Base-by-base conservation (phyloP, 306 rosid genomes). In the Corylus heterophylla region DNA sequence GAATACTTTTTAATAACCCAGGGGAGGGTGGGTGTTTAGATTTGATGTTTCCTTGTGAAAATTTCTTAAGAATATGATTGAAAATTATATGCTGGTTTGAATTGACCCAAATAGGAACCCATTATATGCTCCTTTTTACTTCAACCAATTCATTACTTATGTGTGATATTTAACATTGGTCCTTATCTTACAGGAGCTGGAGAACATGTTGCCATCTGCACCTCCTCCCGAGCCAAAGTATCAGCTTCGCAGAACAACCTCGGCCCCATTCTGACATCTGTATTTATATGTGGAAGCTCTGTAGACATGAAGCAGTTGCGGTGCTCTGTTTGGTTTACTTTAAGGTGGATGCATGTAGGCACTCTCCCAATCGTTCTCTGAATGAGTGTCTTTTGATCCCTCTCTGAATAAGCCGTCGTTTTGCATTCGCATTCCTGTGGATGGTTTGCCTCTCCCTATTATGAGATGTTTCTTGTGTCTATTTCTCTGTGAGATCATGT, bases 201-300 rank as follows among this genome's bases (percentile, higher is more conserved):
- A 96, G 87, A 86, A 88, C 73, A 79, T 88, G 88, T 79, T 96
- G 86, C 90, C 89, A 1, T 27, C 80, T 74, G 85, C 84, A 44
- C 98, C 96, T 7, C 87, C 90, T 73, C 90, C 93, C 0, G 97
- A 93, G 82, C 98, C 99, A 0, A 93, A 87, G 88, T 90, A 90
- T 80, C 99, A 93, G 89, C 96, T 96, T 71, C 96, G 99, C 47
- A 89, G 98, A 91, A 86, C 88, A 3, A 64, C 93, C 37, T 96
- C 99, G 7, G 89, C 98, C 9, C 88, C 90, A 37, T 83, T 96
- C 79, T 96, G 85, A 96, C 75, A 18, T 79, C 62, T 48, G 81
- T 85, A 76, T 82, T 75, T 79, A 74, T 80, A 69, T 45, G 71
- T 81, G 79, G 80, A 79, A 64, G 83, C 72, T 39, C 63, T 86